Conservation (phyloP, 225 moss, liverwort and hornwort genomes). For the Sphagnum contortum region DNA sequence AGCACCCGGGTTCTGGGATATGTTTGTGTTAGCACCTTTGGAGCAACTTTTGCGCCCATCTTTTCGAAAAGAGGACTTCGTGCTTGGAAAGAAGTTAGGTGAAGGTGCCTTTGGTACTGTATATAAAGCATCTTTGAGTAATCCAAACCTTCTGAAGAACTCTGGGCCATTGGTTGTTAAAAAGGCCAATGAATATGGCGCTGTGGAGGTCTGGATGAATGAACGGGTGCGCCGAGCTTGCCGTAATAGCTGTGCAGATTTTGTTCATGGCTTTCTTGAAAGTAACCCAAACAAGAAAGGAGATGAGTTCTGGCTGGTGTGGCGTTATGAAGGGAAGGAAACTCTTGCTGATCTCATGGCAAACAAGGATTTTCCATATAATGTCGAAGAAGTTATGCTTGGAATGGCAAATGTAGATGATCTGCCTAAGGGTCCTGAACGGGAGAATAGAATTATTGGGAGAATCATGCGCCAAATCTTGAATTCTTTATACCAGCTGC, state of each 20-base stretch:
- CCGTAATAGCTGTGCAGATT: constrained; percentile 86
- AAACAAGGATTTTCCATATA: constrained; percentile 84
- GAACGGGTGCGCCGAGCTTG: constrained; percentile 97
- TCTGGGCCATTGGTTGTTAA: constrained; percentile 76
- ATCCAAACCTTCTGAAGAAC: constrained; percentile 41
- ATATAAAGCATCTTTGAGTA: constrained; percentile 63
- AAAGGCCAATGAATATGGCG: constrained; percentile 88
- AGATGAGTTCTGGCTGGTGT: constrained; percentile 91
- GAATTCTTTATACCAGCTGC: constrained; percentile 57
- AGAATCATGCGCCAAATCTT: constrained; percentile 82
- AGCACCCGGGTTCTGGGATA: constrained; percentile 99
- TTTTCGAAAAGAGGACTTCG: constrained; percentile 76
- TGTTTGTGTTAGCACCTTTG: constrained; percentile 94
- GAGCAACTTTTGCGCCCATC: constrained; percentile 74
- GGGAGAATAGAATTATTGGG: constrained; percentile 75
- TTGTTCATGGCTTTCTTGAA: constrained; percentile 80
- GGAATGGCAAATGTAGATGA: constrained; percentile 43
- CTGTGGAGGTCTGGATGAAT: constrained; percentile 99
- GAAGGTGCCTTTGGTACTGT: constrained; percentile 99
- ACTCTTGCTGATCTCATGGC: constrained; percentile 72
- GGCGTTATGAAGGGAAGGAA: constrained; percentile 94
- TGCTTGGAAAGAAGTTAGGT: constrained; percentile 80
- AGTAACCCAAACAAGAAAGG: constrained; percentile 49
- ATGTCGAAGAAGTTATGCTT: constrained; percentile 54
- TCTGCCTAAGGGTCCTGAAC: constrained; percentile 68